Conservation (phyloP, 2,329 filamentous ascomycete species). For the Epichloe glyceriae region DNA sequence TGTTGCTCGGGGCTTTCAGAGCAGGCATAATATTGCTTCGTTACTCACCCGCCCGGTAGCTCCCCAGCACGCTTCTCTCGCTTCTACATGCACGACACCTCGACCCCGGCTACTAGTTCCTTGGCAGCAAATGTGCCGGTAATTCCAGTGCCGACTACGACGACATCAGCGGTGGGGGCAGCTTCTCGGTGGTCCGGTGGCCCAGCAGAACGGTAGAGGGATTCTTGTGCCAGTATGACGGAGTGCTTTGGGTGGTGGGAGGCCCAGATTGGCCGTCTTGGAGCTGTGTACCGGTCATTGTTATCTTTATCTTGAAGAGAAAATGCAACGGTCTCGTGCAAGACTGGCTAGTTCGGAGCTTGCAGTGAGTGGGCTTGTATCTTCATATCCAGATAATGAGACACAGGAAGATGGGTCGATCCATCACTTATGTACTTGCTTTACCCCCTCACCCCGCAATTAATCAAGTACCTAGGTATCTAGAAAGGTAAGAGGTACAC, state of each 20-base stretch:
- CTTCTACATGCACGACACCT: conserved; percentile 61
- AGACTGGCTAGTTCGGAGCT: no score
- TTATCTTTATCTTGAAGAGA: background rate
- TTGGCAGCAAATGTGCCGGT: conserved; percentile 61
- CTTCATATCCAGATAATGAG: background rate
- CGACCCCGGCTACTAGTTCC: conserved; percentile 41
- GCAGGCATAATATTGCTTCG: background rate
- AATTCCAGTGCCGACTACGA: conserved; percentile 65
- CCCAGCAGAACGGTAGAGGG: conserved; percentile 51
- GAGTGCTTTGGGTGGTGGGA: conserved; percentile 46
- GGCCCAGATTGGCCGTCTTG: conserved; percentile 35
- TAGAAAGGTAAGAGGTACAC: no score
- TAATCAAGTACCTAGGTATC: no score
- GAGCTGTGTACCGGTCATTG: conserved; percentile 20
- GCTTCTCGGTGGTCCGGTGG: conserved; percentile 51
- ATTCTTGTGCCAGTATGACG: conserved; percentile 62
- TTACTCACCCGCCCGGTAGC: conserved; percentile 63
- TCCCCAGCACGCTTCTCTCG: conserved; percentile 67
- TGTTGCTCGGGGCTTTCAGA: background rate
- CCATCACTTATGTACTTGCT: no score
- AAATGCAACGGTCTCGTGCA: no score
- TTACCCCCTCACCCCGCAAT: no score
- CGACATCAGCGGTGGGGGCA: conserved; percentile 54
- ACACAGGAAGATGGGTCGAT: no score
- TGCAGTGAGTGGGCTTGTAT: background rate